These are phyloP conservation scores for Sugiyamaella americana DNA, from an alignment of 805 yeast species.

Conservation along the genomic window DNA sequence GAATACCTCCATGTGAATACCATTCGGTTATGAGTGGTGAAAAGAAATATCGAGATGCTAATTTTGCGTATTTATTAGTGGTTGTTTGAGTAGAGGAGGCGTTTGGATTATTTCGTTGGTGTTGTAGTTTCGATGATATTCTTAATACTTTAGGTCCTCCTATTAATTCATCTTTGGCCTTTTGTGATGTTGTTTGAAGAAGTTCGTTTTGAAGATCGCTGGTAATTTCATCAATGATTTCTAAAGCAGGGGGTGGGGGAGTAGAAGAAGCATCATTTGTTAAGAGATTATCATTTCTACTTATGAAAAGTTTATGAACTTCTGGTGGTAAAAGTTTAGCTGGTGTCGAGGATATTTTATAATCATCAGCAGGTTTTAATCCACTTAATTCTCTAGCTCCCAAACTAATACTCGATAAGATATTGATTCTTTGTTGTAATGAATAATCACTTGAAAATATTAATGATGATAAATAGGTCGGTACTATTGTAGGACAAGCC, in stretches of 20 bases:
- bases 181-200: constrained; percentile 20
- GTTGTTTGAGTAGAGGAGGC: not conserved
- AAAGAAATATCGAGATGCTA: constrained; percentile 42
- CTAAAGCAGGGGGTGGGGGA: no score
- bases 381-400: constrained; percentile 72
- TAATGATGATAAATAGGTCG: constrained; percentile 35
- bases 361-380: constrained; percentile 37
- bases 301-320: constrained; percentile 6
- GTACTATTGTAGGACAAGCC: constrained; percentile 41
- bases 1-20: constrained; percentile 39
- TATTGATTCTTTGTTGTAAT: constrained; percentile 64
- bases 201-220: constrained; percentile 20
- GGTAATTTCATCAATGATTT: constrained; percentile 4
- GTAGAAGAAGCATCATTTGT: not conserved
- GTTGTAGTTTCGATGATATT: constrained; percentile 25
- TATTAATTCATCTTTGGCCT: constrained; percentile 21
- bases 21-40: constrained; percentile 52
- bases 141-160: constrained; percentile 28
- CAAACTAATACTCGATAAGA: constrained; percentile 62
- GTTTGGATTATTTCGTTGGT: constrained; percentile 9
- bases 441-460: constrained; percentile 72
- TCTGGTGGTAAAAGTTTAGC: constrained; percentile 6
- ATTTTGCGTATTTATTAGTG: constrained; percentile 35
- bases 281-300: not conserved
- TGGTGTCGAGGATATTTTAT: not conserved